Evolutionary conservation across 2,329 filamentous ascomycete genomes (phyloP).

Genomic region (Neoascochyta sp.): DNA sequence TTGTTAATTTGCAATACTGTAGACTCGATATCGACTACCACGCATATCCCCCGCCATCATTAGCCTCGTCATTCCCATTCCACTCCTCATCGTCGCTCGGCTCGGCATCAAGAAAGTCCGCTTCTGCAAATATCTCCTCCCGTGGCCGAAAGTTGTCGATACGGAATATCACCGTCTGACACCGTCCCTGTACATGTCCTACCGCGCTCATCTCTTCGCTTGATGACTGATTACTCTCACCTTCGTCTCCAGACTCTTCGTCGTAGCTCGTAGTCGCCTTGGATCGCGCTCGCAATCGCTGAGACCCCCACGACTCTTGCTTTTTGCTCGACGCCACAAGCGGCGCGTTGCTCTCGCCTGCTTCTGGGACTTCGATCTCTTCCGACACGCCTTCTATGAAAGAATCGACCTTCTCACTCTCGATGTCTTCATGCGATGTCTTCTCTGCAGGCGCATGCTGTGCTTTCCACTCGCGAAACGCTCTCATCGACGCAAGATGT

Average conservation of each 20-base stretch:
- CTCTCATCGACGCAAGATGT: conserved; percentile 42
- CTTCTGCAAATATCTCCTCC: conserved; percentile 66
- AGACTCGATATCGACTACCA: no score
- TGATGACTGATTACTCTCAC: no score
- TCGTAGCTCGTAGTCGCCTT: conserved; percentile 25
- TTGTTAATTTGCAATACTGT: no score
- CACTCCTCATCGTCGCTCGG: conserved; percentile 55
- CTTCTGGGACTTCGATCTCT: conserved; percentile 3
- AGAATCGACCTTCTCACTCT: conserved; percentile 21
- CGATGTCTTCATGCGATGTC: conserved; percentile 1
- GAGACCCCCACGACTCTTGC: conserved; percentile 29
- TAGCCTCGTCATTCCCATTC: conserved; percentile 55
- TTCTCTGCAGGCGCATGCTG: conserved; percentile 3
- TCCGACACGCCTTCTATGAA: conserved; percentile 20
- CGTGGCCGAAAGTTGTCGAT: conserved; percentile 73
- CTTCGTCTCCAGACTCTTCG: conserved; percentile 26
- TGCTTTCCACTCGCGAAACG: conserved; percentile 43
- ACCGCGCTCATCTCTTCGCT: conserved; percentile 15
- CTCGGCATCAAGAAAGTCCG: conserved; percentile 66
- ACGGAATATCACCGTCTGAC: conserved; percentile 64
- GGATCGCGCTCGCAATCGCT: conserved; percentile 29
- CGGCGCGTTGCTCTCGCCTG: conserved; percentile 20
- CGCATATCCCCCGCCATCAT: conserved; percentile 37
- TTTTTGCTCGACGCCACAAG: conserved; percentile 17
- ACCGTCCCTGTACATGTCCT: conserved; percentile 61